Evolutionary conservation across 768 basidiomycete genomes (phyloP).

Genomic region (Leccinum subtestaceum): DNA sequence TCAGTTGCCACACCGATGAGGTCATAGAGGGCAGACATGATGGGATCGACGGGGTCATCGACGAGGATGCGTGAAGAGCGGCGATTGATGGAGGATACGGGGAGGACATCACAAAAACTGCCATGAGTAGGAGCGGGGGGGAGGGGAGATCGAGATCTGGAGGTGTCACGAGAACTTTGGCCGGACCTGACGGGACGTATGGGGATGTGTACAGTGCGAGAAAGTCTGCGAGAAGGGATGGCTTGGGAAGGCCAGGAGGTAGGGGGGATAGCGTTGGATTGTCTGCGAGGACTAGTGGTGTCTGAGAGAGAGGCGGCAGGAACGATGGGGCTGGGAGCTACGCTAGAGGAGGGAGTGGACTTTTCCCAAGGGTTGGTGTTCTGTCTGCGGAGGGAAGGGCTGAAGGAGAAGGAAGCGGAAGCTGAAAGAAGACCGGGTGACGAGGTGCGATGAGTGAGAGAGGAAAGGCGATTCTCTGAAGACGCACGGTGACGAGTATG

Average conservation of each 20-base stretch:
- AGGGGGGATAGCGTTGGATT: conserved; percentile 45
- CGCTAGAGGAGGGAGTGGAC: conserved; percentile 47
- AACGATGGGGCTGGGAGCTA: conserved; percentile 58
- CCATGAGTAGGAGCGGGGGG: conserved; percentile 65
- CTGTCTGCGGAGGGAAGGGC: conserved; percentile 69
- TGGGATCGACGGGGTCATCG: conserved; percentile 84
- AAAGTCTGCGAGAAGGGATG: conserved; percentile 77
- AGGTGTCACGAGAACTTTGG: conserved; percentile 89
- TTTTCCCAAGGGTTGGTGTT: conserved; percentile 66
- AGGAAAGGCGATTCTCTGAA: conserved; percentile 43
- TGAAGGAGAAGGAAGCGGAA: conserved; percentile 57
- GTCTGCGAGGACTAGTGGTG: conserved; percentile 63
- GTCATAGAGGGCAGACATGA: conserved; percentile 87
- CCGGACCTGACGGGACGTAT: conserved; percentile 64
- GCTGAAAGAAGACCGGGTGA: conserved; percentile 59
- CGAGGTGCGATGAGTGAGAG: conserved; percentile 54
- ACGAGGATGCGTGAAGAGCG: conserved; percentile 80
- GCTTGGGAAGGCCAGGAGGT: conserved; percentile 56
- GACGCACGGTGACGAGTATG: conserved; percentile 79
- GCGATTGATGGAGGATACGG: conserved; percentile 51
- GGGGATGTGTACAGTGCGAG: conserved; percentile 79
- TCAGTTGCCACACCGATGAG: conserved; percentile 93
- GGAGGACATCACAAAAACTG: conserved; percentile 59
- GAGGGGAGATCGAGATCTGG: conserved; percentile 90
- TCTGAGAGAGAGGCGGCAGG: conserved; percentile 63